These are phyloP conservation scores for Leptographium wingfieldii DNA, from an alignment of 2,329 filamentous ascomycete genomes.

Conservation along the genomic window DNA sequence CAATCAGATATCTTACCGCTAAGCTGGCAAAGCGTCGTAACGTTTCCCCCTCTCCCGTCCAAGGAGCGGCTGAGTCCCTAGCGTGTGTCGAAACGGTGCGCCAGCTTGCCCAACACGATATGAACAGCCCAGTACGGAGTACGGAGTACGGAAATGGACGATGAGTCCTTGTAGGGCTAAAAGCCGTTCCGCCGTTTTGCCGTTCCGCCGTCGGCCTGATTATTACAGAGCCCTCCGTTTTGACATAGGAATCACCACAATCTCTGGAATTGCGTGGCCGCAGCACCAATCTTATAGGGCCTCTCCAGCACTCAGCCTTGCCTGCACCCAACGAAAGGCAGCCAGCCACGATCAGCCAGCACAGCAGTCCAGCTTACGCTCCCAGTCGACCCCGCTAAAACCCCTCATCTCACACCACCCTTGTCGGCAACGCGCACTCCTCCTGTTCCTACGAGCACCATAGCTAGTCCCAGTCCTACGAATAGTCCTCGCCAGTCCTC, in stretches of 20 bases:
- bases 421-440: not conserved
- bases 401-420: not conserved
- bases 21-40: not conserved
- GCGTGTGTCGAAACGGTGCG: not conserved
- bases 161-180: too few relatives aligned
- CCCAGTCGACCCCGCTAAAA: not conserved
- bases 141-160: too few relatives aligned
- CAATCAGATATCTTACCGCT: not conserved
- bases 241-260: not conserved
- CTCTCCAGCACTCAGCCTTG: not conserved
- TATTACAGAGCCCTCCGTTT: not conserved
- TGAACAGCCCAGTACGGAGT: too few relatives aligned
- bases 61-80: slow-evolving; percentile 1
- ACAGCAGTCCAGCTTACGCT: not conserved
- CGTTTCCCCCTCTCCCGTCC: not conserved
- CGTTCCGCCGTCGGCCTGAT: not conserved
- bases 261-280: too few relatives aligned
- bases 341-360: not conserved
- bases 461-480: not conserved
- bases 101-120: too few relatives aligned
- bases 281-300: too few relatives aligned
- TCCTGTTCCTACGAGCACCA: not conserved
- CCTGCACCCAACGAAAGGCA: not conserved
- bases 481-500: not conserved
- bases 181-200: too few relatives aligned